A percentile compares a stretch with the other conserved stretches of the same genome.
phyloP scores from a whole-genome alignment of 2,329 filamentous ascomycete genomes.

The Alternaria longipes region DNA sequence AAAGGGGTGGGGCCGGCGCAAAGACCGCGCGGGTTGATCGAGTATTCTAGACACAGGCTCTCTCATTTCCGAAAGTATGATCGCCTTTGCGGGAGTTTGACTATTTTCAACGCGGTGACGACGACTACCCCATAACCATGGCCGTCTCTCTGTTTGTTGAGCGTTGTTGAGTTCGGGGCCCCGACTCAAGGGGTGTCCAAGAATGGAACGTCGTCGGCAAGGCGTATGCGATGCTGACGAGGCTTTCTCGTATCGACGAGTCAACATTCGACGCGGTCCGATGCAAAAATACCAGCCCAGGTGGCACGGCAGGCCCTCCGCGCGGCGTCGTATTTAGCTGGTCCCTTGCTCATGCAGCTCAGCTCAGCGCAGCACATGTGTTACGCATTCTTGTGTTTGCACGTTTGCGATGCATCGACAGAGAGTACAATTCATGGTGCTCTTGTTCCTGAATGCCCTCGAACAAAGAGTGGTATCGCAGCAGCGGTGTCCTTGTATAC shows the following conservation, averaged over 20 bases:
- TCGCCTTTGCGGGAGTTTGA: conserved; percentile 10
- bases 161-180: conserved; percentile 7
- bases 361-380: not conserved
- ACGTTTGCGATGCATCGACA: not conserved
- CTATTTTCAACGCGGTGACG: conserved; percentile 3
- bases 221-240: conserved; percentile 11
- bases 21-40: conserved; percentile 14
- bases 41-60: conserved; percentile 15
- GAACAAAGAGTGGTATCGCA: not conserved
- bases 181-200: not conserved
- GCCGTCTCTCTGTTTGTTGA: conserved; percentile 3
- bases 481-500: conserved; percentile 5
- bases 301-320: conserved; percentile 4
- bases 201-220: not conserved
- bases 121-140: conserved; percentile 2
- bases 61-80: conserved; percentile 13
- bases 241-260: conserved; percentile 11
- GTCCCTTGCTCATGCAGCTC: conserved; percentile 1
- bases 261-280: conserved; percentile 6
- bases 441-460: not conserved
- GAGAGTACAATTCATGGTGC: not conserved
- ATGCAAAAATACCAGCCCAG: conserved; percentile 5
- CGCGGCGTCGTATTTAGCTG: conserved; percentile 3
- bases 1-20: conserved; percentile 15
- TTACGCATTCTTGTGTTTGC: not conserved